phyloP scores from a whole-genome alignment of 2,329 filamentous ascomycete genomes.

The Rachicladosporium sp. region DNA sequence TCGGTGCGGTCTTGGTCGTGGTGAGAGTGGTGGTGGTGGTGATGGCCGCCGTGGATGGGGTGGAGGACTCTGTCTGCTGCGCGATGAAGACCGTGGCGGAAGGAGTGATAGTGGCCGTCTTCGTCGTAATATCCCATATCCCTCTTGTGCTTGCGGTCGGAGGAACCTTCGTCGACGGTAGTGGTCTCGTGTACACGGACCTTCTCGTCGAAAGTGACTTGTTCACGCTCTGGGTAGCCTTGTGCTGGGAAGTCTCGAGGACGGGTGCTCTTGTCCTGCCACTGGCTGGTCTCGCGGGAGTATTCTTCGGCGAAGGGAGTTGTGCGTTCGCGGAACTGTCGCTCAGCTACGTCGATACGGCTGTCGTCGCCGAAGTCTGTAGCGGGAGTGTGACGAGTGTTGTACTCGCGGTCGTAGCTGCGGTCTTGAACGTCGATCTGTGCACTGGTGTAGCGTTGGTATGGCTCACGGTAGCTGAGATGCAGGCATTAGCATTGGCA shows the following conservation, averaged over 20 bases:
- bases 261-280: slow-evolving; percentile 29
- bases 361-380: slow-evolving; percentile 42
- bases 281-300: slow-evolving; percentile 21
- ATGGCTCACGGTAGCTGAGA: slow-evolving; percentile 43
- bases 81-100: slow-evolving; percentile 58
- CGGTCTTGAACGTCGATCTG: slow-evolving; percentile 53
- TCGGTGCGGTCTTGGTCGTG: slow-evolving; percentile 25
- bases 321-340: slow-evolving; percentile 31
- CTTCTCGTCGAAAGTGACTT: slow-evolving; percentile 27
- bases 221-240: slow-evolving; percentile 27
- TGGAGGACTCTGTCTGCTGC: slow-evolving; percentile 54
- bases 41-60: slow-evolving; percentile 44
- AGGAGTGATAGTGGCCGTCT: slow-evolving; percentile 62
- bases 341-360: slow-evolving; percentile 43
- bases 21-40: slow-evolving; percentile 39
- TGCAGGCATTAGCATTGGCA: slow-evolving; percentile 12
- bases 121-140: slow-evolving; percentile 75
- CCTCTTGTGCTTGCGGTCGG: slow-evolving; percentile 34
- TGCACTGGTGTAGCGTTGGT: slow-evolving; percentile 48
- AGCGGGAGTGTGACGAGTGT: slow-evolving; percentile 35
- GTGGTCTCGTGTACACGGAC: slow-evolving; percentile 39
- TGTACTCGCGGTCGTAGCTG: slow-evolving; percentile 34
- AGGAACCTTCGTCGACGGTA: slow-evolving; percentile 35
- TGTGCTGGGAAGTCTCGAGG: slow-evolving; percentile 25
- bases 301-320: slow-evolving; percentile 28